These are phyloP conservation scores for Tubosaeta brunneosetosa DNA, from an alignment of 768 basidiomycete genomes.

Conservation along the genomic window DNA sequence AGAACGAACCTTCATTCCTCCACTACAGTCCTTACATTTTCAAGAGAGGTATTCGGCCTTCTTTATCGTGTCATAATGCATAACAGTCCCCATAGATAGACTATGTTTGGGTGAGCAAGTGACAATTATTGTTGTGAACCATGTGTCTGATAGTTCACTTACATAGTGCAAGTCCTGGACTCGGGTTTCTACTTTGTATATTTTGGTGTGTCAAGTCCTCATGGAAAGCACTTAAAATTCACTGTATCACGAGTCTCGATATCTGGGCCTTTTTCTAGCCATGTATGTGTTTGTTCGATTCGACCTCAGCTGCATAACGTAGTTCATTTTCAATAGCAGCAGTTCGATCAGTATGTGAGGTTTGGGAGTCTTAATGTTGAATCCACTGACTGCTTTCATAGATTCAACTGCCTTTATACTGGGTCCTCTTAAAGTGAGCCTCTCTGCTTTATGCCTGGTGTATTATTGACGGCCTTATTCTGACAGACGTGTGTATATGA, in stretches of 20 bases:
- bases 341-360: too few species aligned
- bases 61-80: background rate
- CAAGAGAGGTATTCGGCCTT: background rate
- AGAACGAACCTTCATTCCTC: background rate
- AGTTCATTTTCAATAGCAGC: too few species aligned
- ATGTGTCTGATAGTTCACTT: background rate
- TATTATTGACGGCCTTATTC: too few species aligned
- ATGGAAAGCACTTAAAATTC: background rate
- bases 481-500: too few species aligned
- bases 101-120: background rate
- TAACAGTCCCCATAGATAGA: background rate
- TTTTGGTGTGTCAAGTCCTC: background rate
- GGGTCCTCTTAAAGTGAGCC: too few species aligned
- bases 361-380: too few species aligned
- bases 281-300: too few species aligned
- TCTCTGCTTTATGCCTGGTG: too few species aligned
- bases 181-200: background rate
- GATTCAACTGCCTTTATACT: too few species aligned
- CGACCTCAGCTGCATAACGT: too few species aligned
- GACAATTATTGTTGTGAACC: background rate
- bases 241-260: background rate
- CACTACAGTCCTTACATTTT: background rate
- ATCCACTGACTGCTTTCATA: too few species aligned
- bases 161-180: slow-evolving; percentile 1
- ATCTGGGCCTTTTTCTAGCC: background rate